Base-by-base conservation (phyloP, 2,329 filamentous ascomycete genomes). In the Elsinoe necatrix region DNA sequence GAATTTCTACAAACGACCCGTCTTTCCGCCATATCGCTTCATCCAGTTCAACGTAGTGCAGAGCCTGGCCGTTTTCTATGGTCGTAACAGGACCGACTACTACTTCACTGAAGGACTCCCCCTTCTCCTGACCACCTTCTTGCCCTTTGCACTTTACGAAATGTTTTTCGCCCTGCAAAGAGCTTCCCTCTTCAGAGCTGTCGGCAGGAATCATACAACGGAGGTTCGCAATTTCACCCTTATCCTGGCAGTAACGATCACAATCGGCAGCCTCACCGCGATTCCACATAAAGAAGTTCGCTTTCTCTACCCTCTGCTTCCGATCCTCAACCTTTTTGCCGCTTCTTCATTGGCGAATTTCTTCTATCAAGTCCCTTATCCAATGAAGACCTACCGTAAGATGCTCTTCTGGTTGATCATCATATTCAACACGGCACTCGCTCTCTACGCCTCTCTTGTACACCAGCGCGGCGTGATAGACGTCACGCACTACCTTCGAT, bases 281-380 rank as follows among this genome's bases (percentile, higher is more conserved):
- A 87, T 97, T 62, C 84, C 89, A 1, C 93, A 98, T 74, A 98
- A 98, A 70, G 93, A 98, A 77, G 88, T 95, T 64, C 89, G 93
- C 65, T 98, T 98, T 75, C 87, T 97, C 63, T 95, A 95, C 66
- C 92, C 93, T 1, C 79, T 98, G 16, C 79, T 97, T 1, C 92
- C 93, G 1, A 79, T 85, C n/a, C 79, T 98, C 5, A 89, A 93
- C 68, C 75, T 95, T 60, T 75, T 97, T 37, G 82, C 87, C 1
- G 89, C 89, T 0, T 80, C 82, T 0, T 78, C 83, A 2, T 72
- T 88, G 14, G 75, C 80, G 2, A 69, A 75, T 7, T 90, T 88
- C 73, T 89, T 92, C 68, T 37, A 75, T 57, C 71, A 62, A 54
- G 64, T 64, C 57, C 64, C 61, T 21, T 61, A 60, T 12, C 63